phyloP scores from a whole-genome alignment of 2,329 filamentous ascomycete genomes.

The Botryotinia narcissicola region DNA sequence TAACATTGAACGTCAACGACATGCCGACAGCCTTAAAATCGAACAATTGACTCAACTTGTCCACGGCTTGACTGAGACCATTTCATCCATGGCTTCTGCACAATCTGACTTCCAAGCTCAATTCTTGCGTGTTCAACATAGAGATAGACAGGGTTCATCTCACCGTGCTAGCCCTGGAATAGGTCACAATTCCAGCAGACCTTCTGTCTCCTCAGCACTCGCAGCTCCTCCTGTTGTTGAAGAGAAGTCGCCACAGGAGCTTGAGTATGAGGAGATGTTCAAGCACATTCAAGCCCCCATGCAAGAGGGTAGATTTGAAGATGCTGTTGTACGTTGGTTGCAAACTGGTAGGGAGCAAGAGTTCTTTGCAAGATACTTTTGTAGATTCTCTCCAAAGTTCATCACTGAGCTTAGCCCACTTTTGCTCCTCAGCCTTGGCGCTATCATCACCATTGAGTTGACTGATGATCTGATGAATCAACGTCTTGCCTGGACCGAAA shows the following conservation, averaged over 20 bases:
- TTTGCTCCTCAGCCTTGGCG: conserved; percentile 62
- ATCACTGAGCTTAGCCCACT: conserved; percentile 59
- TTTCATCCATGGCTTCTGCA: conserved; percentile 65
- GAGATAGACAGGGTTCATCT: conserved; percentile 40
- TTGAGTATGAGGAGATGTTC: conserved; percentile 56
- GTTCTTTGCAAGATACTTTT: conserved; percentile 57
- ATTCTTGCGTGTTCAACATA: conserved; percentile 56
- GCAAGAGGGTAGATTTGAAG: conserved; percentile 58
- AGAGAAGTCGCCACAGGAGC: conserved; percentile 19
- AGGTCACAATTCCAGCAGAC: conserved; percentile 15
- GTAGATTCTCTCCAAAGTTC: conserved; percentile 50
- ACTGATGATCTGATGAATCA: conserved; percentile 51
- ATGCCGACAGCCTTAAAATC: conserved; percentile 57
- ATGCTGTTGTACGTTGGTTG: conserved; percentile 65
- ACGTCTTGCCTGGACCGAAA: conserved; percentile 60
- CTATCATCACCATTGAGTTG: conserved; percentile 60
- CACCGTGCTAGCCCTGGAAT: conserved; percentile 20
- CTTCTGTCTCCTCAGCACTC: conserved; percentile 26
- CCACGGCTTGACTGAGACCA: conserved; percentile 63
- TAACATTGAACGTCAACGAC: conserved; percentile 34
- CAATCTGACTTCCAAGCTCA: conserved; percentile 68
- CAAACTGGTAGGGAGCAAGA: conserved; percentile 61
- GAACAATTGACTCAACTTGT: conserved; percentile 69
- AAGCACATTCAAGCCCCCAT: conserved; percentile 62
- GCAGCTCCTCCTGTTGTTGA: conserved; percentile 23